Base-by-base conservation (phyloP, 1,139 yeast genomes). In the Waltiozyma sp. region DNA sequence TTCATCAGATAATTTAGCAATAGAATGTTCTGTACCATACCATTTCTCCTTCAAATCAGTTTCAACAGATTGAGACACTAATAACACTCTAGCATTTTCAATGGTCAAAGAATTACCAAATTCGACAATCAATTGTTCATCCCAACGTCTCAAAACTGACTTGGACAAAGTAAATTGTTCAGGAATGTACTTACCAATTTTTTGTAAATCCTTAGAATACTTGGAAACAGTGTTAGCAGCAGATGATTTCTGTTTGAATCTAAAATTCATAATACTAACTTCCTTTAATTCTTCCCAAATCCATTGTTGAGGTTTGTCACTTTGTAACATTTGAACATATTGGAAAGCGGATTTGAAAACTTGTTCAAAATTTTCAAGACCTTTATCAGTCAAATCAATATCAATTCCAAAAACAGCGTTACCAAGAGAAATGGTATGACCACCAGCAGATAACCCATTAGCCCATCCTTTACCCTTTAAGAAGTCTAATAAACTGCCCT, bases 1-100 rank as follows among this genome's bases (percentile, higher is more conserved):
- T 0, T 62, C 63, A 0, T 51, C 37, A 2, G 75, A 65, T 21
- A 86, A 59, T 15, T 67, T 64, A 18, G 65, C 69, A 38, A 72
- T 62, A 3, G 73, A 64, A 57, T 87, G 85, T 50, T 83, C 82
- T 1, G 97, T 87, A 5, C 95, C 96, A 57, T 91, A 91, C 96
- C 96, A 89, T 54, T 75, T 69, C 60, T 91, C 98, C 15, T 55
- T 67, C 19, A 63, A 49, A 41, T 64, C 59, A 2, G 66, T 61
- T 23, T 59, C 60, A 28, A 74, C 61, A 8, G 63, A 62, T 50
- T 74, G 77, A 0, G 84, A 72, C 10, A 80, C 68, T 37, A 89
- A 59, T 34, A 72, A 66, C 10, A 77, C 67, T 49, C 89, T 71
- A 50, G 82, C 74, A 53, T 84, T 87, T 23, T 72, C 68, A 0